Percentiles rank a stretch among this genome's conserved stretches.
Evolutionary conservation across 371 early-diverging fungal species (phyloP).

Genomic region (Mortierella sp.): DNA sequence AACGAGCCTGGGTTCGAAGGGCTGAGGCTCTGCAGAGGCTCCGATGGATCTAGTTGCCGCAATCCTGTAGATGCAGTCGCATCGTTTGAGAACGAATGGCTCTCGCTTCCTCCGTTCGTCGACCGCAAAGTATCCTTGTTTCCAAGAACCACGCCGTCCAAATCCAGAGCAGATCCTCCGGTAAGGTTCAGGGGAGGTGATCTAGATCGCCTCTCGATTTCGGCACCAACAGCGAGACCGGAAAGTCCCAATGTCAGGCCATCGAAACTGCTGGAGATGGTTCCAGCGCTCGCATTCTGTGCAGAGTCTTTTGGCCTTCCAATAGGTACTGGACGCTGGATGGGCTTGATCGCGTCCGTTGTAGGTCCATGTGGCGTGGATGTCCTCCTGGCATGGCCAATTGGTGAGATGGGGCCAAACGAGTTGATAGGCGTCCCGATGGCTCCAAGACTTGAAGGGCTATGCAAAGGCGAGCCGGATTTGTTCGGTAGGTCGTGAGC

Average conservation of each 20-base stretch:
- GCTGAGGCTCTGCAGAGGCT: conserved; percentile 28
- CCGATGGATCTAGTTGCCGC: not conserved
- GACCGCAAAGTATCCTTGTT: conserved; percentile 27
- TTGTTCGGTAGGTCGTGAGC: conserved; percentile 25
- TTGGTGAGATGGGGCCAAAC: conserved; percentile 53
- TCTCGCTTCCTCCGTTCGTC: conserved; percentile 8
- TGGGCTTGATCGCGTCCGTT: conserved; percentile 47
- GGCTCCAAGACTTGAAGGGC: conserved; percentile 51
- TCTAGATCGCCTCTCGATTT: conserved; percentile 34
- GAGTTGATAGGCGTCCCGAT: conserved; percentile 46
- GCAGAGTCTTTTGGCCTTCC: conserved; percentile 48
- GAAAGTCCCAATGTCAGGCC: conserved; percentile 44
- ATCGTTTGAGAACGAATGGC: conserved; percentile 23
- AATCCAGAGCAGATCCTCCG: conserved; percentile 30
- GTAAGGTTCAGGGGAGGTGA: conserved; percentile 40
- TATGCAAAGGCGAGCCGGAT: conserved; percentile 46
- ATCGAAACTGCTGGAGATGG: conserved; percentile 51
- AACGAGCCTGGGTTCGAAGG: conserved; percentile 38
- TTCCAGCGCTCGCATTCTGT: conserved; percentile 12
- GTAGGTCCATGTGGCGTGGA: conserved; percentile 48
- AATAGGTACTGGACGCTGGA: conserved; percentile 53
- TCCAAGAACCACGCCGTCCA: conserved; percentile 33
- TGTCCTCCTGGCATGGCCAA: conserved; percentile 52
- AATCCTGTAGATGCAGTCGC: not conserved
- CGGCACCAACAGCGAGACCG: conserved; percentile 41